These are phyloP conservation scores for Coprinopsis cinerea DNA, from an alignment of 768 basidiomycete genomes.

Conservation along the genomic window DNA sequence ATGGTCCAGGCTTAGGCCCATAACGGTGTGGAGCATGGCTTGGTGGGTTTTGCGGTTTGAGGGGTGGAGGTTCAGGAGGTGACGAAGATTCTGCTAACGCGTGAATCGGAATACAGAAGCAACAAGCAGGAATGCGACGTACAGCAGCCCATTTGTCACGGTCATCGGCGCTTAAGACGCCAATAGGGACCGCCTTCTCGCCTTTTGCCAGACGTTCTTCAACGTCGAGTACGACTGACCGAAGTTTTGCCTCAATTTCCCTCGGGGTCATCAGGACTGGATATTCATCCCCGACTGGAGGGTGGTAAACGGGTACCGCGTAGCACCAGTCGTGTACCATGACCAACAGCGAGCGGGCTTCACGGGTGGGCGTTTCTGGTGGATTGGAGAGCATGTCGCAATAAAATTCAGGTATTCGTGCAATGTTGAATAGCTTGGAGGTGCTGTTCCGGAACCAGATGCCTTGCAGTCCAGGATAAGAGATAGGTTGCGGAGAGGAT, in stretches of 20 bases:
- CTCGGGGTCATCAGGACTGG: slow-evolving; percentile 28
- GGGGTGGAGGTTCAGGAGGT: slow-evolving; percentile 62
- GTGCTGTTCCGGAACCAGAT: slow-evolving; percentile 60
- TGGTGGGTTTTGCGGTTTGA: slow-evolving; percentile 55
- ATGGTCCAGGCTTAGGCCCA: slow-evolving; percentile 78
- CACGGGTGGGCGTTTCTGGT: slow-evolving; percentile 37
- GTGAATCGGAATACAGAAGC: slow-evolving; percentile 2
- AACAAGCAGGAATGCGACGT: slow-evolving; percentile 17
- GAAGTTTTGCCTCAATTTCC: slow-evolving; percentile 40
- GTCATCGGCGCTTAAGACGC: slow-evolving; percentile 72
- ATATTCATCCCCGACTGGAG: slow-evolving; percentile 22
- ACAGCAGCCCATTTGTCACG: slow-evolving; percentile 81
- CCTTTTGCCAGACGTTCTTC: slow-evolving; percentile 40
- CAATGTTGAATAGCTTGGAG: slow-evolving; percentile 67
- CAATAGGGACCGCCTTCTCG: slow-evolving; percentile 56
- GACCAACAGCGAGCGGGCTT: slow-evolving; percentile 57
- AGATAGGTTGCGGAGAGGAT: background rate
- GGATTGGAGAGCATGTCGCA: slow-evolving; percentile 60
- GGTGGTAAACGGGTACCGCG: slow-evolving; percentile 58
- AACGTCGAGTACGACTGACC: slow-evolving; percentile 52
- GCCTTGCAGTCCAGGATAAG: slow-evolving; percentile 24
- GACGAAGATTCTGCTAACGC: slow-evolving; percentile 55
- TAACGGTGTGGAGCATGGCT: slow-evolving; percentile 66
- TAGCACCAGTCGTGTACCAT: slow-evolving; percentile 79
- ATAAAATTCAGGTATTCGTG: slow-evolving; percentile 61